phyloP scores from a whole-genome alignment of 2,329 filamentous ascomycete species.

The Stemphylium vesicarium region DNA sequence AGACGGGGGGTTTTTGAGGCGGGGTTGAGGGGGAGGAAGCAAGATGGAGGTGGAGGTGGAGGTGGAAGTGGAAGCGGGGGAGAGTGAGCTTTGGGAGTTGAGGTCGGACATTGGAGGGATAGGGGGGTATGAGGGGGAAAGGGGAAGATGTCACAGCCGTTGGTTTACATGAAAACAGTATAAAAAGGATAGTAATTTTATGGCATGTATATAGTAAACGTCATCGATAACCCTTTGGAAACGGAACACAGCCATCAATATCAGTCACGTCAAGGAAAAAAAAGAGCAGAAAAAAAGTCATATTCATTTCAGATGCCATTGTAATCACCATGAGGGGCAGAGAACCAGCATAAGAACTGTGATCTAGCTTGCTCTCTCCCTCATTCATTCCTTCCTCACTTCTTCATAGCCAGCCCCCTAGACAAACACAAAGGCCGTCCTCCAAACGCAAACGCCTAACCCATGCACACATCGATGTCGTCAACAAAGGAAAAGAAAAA shows the following conservation, averaged over 20 bases:
- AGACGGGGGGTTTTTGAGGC: constrained; percentile 76
- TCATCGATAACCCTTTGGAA: no score
- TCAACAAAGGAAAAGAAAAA: not conserved
- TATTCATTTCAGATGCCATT: not conserved
- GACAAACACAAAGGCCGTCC: not conserved
- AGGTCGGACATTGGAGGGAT: no score
- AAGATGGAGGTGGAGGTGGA: no score
- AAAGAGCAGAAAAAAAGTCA: not conserved
- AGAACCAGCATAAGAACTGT: no score
- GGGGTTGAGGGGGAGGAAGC: constrained; percentile 56
- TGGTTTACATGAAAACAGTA: not conserved
- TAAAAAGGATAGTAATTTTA: no score
- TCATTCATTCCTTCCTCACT: not conserved
- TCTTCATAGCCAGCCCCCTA: not conserved
- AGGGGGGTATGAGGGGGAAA: not conserved
- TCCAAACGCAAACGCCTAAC: not conserved
- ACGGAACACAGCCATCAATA: no score
- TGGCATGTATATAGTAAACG: no score
- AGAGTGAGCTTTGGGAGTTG: no score
- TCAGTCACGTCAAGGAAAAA: no score
- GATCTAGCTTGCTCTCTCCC: not conserved
- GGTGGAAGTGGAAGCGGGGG: no score
- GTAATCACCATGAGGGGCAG: no score
- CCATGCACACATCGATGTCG: constrained; percentile 3
- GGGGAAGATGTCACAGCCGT: not conserved